A percentile compares a stretch with the other conserved stretches of the same genome.
These are phyloP conservation scores for Acer yangbiense DNA, from an alignment of 345 rosid genomes.

Conservation along the genomic window DNA sequence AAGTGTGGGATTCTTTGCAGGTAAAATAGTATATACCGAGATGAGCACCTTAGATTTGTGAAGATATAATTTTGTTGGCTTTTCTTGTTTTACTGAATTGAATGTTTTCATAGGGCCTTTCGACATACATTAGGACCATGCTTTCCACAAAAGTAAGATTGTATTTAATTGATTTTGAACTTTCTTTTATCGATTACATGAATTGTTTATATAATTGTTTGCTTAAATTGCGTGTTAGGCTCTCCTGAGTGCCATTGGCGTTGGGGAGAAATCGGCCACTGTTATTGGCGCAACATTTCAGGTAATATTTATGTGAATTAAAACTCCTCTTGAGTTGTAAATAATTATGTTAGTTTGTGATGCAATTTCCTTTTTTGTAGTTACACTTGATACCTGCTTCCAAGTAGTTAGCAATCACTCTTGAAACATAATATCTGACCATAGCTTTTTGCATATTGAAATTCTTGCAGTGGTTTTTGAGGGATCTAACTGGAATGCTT, in stretches of 20 bases:
- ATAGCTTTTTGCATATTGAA: conserved; percentile 1
- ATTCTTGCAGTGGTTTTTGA: conserved; percentile 82
- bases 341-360: neutral
- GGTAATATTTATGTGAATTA: conserved; percentile 35
- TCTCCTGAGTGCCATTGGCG: conserved; percentile 92
- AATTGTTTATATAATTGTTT: conserved; percentile 2
- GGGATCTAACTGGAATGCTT: conserved; percentile 96
- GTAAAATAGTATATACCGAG: conserved; percentile 29
- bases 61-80: neutral
- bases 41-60: neutral
- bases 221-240: conserved; percentile 46
- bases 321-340: neutral
- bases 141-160: conserved; percentile 87
- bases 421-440: neutral
- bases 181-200: neutral
- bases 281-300: conserved; percentile 96
- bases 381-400: neutral
- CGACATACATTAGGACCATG: conserved; percentile 93
- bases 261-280: conserved; percentile 94
- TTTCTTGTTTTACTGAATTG: conserved; percentile 11
- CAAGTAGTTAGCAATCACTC: conserved; percentile 1
- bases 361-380: neutral
- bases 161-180: conserved; percentile 17
- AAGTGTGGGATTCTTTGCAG: conserved; percentile 93
- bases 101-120: conserved; percentile 59